Conservation (phyloP, 306 rosid genomes). For the Alnus rubra region DNA sequence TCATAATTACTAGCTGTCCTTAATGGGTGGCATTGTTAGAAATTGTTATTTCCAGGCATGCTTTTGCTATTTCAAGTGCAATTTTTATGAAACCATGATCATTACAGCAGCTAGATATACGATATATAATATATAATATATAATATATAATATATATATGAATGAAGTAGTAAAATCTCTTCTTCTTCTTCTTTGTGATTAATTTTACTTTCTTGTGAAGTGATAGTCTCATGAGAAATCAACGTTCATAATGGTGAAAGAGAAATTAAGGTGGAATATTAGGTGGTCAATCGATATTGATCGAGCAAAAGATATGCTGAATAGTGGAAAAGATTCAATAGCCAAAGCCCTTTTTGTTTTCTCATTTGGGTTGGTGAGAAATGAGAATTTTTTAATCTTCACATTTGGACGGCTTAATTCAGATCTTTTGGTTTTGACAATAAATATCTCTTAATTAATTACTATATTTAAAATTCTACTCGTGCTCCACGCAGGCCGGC, state of each 20-base stretch:
- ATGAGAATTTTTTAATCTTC: background rate
- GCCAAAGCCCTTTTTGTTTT: background rate
- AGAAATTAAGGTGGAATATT: slow-evolving; percentile 3
- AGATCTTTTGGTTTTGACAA: too few relatives aligned
- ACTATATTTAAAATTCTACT: background rate
- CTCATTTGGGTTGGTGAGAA: background rate
- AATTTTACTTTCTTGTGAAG: background rate
- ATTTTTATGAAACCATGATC: too few relatives aligned
- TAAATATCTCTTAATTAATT: too few relatives aligned
- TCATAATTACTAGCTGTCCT: slow-evolving; percentile 57
- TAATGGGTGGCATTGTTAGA: slow-evolving; percentile 42
- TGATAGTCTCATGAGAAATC: slow-evolving; percentile 13
- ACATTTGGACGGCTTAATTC: too few relatives aligned
- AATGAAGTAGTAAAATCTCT: slow-evolving; percentile 31
- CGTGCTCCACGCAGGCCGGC: background rate
- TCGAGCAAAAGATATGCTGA: slow-evolving; percentile 19
- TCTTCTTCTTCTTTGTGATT: too few relatives aligned
- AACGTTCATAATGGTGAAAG: slow-evolving; percentile 20
- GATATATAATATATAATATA: too few relatives aligned
- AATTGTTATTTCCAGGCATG: slow-evolving; percentile 38
- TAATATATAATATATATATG: too few relatives aligned
- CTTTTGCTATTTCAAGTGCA: slow-evolving; percentile 32
- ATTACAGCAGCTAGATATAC: too few relatives aligned
- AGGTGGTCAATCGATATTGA: slow-evolving; percentile 31
- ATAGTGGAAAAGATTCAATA: slow-evolving; percentile 1